Conservation (phyloP, 768 basidiomycete species). For the Mycena chlorophos region DNA sequence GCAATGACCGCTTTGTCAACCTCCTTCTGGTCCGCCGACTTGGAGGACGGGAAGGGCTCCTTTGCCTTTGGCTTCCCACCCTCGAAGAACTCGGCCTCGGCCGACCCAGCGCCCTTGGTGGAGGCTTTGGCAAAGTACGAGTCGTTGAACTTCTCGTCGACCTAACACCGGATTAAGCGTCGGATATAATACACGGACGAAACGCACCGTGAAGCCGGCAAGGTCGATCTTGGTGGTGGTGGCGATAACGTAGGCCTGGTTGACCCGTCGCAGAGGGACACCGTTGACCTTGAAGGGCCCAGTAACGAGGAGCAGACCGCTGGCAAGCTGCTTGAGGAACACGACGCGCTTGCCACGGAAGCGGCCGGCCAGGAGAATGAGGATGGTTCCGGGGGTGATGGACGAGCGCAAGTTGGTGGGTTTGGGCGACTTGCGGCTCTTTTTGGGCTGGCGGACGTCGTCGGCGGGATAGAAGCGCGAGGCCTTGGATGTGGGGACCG, state of each 20-base stretch:
- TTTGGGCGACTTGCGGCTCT: slow-evolving; percentile 84
- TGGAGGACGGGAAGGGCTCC: slow-evolving; percentile 81
- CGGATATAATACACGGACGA: slow-evolving; percentile 9
- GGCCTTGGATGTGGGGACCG: slow-evolving; percentile 83
- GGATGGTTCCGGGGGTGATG: slow-evolving; percentile 91
- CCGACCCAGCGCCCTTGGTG: slow-evolving; percentile 68
- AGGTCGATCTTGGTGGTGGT: slow-evolving; percentile 94
- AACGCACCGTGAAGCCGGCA: slow-evolving; percentile 66
- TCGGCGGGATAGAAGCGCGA: slow-evolving; percentile 94
- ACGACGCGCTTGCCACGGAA: slow-evolving; percentile 99
- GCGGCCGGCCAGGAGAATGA: slow-evolving; percentile 96
- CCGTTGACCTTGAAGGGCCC: slow-evolving; percentile 99
- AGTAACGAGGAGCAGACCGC: slow-evolving; percentile 91
- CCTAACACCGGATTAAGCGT: slow-evolving; percentile 39
- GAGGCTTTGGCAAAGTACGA: slow-evolving; percentile 87
- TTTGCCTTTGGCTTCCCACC: slow-evolving; percentile 91
- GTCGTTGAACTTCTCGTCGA: slow-evolving; percentile 90
- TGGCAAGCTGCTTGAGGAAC: slow-evolving; percentile 92
- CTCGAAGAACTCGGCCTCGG: slow-evolving; percentile 97
- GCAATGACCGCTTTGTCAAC: slow-evolving; percentile 78
- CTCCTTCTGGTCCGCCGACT: slow-evolving; percentile 88
- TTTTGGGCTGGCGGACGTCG: slow-evolving; percentile 88
- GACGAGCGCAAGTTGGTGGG: slow-evolving; percentile 77
- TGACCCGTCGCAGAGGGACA: slow-evolving; percentile 95
- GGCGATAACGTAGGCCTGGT: slow-evolving; percentile 98